Base-by-base conservation (phyloP, 345 rosid species). In the Cardiospermum halicacabum region DNA sequence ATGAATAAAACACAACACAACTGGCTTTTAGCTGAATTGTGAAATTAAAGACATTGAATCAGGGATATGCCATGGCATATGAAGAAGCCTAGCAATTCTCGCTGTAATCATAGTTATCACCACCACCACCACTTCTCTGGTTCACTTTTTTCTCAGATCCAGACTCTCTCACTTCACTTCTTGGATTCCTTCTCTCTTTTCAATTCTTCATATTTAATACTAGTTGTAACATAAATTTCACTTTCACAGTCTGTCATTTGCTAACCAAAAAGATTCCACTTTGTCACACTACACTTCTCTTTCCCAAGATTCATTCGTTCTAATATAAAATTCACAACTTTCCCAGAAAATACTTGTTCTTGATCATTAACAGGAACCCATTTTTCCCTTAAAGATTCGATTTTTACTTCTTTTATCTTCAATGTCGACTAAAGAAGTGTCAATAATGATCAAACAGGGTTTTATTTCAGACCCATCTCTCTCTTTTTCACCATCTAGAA, bases 361-460 rank as follows among this genome's bases (percentile, higher is more conserved):
- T 19, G 39, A 34, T 59, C 24, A 42, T 55, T 58, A 27, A 59
- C 56, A 62, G 66, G 53, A 58, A 4, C 55, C 32, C 56, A 12
- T 37, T 25, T 24, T 8, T 26, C 31, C 16, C 18, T 7, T 5
- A n/a, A 36, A 18, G 19, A 19, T n/a, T 47, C 8, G 25, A 30
- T 22, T 36, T 58, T 13, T 25, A 1, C 3, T 34, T 34, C 10
- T 1, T 34, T 34, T n/a, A n/a, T 4, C 8, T 30, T 48, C 69
- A 58, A 86, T 89, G 96, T 74, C 96, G 75, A 81, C 92, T 30
- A 89, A 82, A 72, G 91, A 86, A 70, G 92, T 89, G 43, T 86
- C 96, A 19, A 58, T 87, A 22, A 86, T 86, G 96, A 84, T 86
- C 73, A 86, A 76, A 62, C 96, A 89, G 70, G 96, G 96, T 22